Conservation (phyloP, 2,329 filamentous ascomycete genomes). For the Cytospora mali region DNA sequence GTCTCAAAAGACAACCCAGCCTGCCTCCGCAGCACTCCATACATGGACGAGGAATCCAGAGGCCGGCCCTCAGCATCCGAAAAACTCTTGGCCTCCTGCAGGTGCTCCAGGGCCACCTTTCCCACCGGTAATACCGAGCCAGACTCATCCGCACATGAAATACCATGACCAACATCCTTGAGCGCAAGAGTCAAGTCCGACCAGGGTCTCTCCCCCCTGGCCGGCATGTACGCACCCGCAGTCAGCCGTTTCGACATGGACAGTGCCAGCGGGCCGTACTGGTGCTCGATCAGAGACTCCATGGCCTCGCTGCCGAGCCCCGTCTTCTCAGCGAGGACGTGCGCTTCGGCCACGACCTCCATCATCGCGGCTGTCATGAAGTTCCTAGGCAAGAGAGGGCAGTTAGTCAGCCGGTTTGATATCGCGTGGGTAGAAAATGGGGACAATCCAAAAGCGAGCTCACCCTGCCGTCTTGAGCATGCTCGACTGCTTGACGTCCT, state of each 20-base stretch:
- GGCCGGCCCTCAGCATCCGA: conserved; percentile 38
- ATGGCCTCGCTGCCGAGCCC: conserved; percentile 44
- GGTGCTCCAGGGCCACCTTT: conserved; percentile 46
- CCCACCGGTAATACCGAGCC: conserved; percentile 45
- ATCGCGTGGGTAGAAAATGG: no score
- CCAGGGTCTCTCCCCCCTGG: conserved; percentile 42
- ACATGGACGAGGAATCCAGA: conserved; percentile 55
- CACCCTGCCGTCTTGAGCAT: conserved; percentile 53
- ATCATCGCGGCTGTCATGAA: conserved; percentile 55
- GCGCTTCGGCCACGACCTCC: conserved; percentile 52
- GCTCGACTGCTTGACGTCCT: conserved; percentile 46
- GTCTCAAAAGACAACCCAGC: conserved; percentile 50
- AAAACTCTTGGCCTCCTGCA: conserved; percentile 49
- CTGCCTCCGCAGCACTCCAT: conserved; percentile 47
- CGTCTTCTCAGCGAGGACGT: conserved; percentile 51
- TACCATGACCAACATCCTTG: conserved; percentile 55
- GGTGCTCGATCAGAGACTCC: conserved; percentile 46
- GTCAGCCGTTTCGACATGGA: conserved; percentile 44
- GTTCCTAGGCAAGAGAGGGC: conserved; percentile 40
- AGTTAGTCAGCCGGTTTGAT: background rate
- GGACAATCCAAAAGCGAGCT: no score
- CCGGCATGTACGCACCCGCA: conserved; percentile 43
- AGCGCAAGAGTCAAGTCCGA: conserved; percentile 53
- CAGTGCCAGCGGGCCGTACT: conserved; percentile 42
- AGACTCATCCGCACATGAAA: conserved; percentile 44